phyloP scores from a whole-genome alignment of 345 rosid species.

The Brassica juncea region DNA sequence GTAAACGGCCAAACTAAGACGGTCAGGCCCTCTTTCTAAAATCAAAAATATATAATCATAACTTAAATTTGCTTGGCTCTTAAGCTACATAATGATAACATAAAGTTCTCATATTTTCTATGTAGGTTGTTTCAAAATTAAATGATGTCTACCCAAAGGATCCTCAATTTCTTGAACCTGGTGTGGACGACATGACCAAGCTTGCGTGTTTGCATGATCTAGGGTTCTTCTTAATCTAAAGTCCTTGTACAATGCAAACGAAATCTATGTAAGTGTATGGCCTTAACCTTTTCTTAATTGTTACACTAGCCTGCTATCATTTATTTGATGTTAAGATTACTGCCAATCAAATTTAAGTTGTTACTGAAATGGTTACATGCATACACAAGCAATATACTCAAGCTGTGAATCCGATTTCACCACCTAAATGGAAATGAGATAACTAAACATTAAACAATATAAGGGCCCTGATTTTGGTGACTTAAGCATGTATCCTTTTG shows the following conservation, averaged over 20 bases:
- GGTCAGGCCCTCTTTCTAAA: conserved; percentile 46
- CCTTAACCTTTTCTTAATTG: too few species aligned
- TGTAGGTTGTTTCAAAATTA: conserved; percentile 62
- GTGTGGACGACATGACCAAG: conserved; percentile 97
- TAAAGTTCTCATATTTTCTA: not conserved
- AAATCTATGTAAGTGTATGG: conserved; percentile 76
- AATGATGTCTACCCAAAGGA: conserved; percentile 33
- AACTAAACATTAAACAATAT: conserved; percentile 43
- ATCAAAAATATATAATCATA: not conserved
- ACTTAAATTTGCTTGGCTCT: not conserved
- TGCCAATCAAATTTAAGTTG: not conserved
- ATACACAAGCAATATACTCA: conserved; percentile 92
- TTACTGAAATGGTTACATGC: conserved; percentile 51
- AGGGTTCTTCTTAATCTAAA: conserved; percentile 78
- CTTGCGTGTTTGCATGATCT: conserved; percentile 91
- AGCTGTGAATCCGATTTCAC: conserved; percentile 89
- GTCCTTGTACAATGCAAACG: conserved; percentile 68
- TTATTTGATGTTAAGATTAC: too few species aligned
- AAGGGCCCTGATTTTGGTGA: too few species aligned
- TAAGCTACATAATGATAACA: conserved; percentile 14
- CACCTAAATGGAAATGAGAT: conserved; percentile 76
- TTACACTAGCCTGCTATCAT: not conserved
- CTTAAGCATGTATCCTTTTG: conserved; percentile 57
- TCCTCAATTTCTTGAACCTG: conserved; percentile 63
- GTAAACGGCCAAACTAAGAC: not conserved